Percentiles rank a stretch among this genome's conserved stretches.
Evolutionary conservation across 2,329 filamentous ascomycete species (phyloP).

Genomic region (Aspergillus pseudonomiae): DNA sequence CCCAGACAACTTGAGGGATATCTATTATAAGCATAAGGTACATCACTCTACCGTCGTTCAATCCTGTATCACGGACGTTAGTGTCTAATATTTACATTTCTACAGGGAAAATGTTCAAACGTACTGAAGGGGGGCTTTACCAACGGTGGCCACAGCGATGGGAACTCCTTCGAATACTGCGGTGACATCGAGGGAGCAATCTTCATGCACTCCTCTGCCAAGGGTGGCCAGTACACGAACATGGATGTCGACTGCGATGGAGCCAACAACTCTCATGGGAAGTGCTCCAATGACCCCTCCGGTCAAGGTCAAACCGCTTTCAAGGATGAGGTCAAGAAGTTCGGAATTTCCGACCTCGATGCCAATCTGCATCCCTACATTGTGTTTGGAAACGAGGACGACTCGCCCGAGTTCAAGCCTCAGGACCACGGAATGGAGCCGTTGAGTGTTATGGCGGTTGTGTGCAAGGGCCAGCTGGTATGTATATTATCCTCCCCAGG

Average conservation of each 20-base stretch:
- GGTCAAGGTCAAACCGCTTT: constrained; percentile 52
- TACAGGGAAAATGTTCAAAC: constrained; percentile 23
- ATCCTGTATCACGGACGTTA: not conserved
- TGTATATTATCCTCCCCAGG: not conserved
- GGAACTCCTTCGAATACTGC: constrained; percentile 45
- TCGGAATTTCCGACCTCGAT: constrained; percentile 51
- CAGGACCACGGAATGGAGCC: constrained; percentile 50
- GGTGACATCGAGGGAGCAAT: constrained; percentile 53
- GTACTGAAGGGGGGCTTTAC: constrained; percentile 23
- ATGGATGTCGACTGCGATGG: constrained; percentile 66
- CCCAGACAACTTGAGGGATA: constrained; percentile 21
- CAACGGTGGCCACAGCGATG: constrained; percentile 18
- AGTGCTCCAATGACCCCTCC: constrained; percentile 51
- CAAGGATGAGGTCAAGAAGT: constrained; percentile 41
- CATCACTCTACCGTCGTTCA: too few species aligned
- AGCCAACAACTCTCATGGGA: constrained; percentile 47
- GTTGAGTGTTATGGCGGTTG: constrained; percentile 59
- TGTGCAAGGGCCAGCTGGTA: constrained; percentile 55
- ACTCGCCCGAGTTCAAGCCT: constrained; percentile 41
- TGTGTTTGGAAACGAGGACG: constrained; percentile 55
- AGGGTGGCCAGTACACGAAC: constrained; percentile 47
- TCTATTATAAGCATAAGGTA: constrained; percentile 27
- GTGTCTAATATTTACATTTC: not conserved
- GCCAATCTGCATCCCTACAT: constrained; percentile 58
- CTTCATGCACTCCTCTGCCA: constrained; percentile 52